Conservation (phyloP, 192 early-diverging fungal genomes). For the Mortierella hygrophila region DNA sequence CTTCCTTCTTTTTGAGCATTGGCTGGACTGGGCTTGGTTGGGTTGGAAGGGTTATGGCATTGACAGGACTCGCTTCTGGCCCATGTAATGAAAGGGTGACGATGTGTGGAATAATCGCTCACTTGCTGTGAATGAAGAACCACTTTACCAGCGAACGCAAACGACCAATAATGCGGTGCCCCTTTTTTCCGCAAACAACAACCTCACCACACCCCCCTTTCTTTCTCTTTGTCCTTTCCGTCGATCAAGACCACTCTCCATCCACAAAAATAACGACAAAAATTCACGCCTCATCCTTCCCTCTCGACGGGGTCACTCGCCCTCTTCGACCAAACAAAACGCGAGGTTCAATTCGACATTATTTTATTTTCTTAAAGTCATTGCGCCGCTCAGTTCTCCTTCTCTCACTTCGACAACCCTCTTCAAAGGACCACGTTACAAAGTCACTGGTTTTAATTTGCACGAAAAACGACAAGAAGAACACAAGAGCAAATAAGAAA, state of each 20-base stretch:
- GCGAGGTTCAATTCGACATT: neutral
- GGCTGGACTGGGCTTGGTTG: neutral
- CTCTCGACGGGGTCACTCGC: neutral
- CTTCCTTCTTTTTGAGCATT: neutral
- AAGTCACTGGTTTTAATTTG: neutral
- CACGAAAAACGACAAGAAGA: neutral
- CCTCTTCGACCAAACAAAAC: neutral
- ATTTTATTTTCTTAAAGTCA: neutral
- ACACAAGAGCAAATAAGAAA: neutral
- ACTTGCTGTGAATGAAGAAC: neutral
- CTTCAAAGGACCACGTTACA: neutral
- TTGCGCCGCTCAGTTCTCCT: neutral
- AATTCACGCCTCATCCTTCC: neutral
- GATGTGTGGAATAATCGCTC: neutral
- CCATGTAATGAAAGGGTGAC: neutral
- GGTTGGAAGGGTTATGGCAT: neutral
- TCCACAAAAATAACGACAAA: neutral
- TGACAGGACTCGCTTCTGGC: neutral
- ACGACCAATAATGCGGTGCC: neutral
- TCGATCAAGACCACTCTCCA: neutral
- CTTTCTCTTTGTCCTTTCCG: no score
- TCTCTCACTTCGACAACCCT: neutral
- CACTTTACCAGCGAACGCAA: no score
- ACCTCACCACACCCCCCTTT: neutral
- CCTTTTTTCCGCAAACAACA: no score